Evolutionary conservation across 305 asterid species (phyloP).

Genomic region (Fraxinus sp.): DNA sequence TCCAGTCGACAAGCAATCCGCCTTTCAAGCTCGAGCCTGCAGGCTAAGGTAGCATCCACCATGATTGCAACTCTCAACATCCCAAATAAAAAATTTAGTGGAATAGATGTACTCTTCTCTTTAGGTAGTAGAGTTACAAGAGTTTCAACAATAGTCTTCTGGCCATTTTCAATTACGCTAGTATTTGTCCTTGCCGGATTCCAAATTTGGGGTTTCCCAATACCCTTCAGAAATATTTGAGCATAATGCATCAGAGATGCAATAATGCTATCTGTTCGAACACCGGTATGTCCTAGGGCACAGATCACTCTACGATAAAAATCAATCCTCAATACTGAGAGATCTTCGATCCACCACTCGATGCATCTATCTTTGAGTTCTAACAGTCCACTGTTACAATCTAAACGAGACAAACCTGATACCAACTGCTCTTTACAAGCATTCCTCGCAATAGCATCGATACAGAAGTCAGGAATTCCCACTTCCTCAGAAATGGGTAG

Average conservation of each 20-base stretch:
- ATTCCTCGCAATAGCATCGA: constrained; percentile 40
- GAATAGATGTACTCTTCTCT: constrained; percentile 46
- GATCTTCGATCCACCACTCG: constrained; percentile 72
- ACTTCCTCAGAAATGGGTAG: constrained; percentile 53
- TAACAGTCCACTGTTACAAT: constrained; percentile 35
- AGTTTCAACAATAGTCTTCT: constrained; percentile 45
- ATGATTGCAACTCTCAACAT: constrained; percentile 56
- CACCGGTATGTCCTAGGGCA: constrained; percentile 51
- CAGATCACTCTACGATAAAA: constrained; percentile 47
- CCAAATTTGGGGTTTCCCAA: constrained; percentile 64
- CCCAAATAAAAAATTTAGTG: constrained; percentile 57
- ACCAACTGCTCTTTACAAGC: constrained; percentile 59
- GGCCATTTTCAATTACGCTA: constrained; percentile 33
- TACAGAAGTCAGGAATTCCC: constrained; percentile 46
- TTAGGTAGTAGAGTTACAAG: constrained; percentile 49
- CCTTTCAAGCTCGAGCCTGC: constrained; percentile 61
- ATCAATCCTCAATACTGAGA: constrained; percentile 39
- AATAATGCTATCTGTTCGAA: constrained; percentile 47
- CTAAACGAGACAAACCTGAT: constrained; percentile 47
- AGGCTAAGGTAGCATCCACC: constrained; percentile 51
- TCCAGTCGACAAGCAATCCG: constrained; percentile 53
- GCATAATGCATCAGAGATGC: constrained; percentile 65
- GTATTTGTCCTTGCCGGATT: constrained; percentile 51
- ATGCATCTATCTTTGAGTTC: constrained; percentile 44
- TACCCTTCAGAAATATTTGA: constrained; percentile 48